A percentile compares a stretch with the other conserved stretches of the same genome.
Evolutionary conservation across 1,284 basidiomycete species (phyloP).

Genomic region (Inonotus hispidus): DNA sequence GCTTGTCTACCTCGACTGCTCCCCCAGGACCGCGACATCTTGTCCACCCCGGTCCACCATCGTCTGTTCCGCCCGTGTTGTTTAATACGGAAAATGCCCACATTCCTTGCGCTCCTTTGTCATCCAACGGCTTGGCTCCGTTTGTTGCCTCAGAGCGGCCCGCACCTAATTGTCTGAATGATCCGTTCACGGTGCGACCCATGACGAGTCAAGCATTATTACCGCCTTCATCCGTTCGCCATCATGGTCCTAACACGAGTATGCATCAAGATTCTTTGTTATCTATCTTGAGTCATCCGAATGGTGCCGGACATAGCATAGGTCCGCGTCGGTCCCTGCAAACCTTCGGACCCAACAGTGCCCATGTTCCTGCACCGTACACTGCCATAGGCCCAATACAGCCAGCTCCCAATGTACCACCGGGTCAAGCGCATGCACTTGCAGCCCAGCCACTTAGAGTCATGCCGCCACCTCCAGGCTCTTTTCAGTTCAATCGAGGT

Average conservation of each 20-base stretch:
- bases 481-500: constrained; percentile 2
- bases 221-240: constrained; percentile 30
- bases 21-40: constrained; percentile 29
- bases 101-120: constrained; percentile 16
- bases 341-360: not conserved
- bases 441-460: constrained; percentile 6
- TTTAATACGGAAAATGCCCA: constrained; percentile 19
- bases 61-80: constrained; percentile 22
- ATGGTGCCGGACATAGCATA: constrained; percentile 18
- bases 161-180: constrained; percentile 24
- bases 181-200: constrained; percentile 52
- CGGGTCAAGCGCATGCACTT: not conserved
- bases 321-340: constrained; percentile 9
- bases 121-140: constrained; percentile 18
- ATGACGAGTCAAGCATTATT: constrained; percentile 54
- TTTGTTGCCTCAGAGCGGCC: constrained; percentile 15
- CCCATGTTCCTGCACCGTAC: not conserved
- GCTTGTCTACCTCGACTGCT: constrained; percentile 55
- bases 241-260: constrained; percentile 34
- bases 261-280: constrained; percentile 51
- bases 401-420: not conserved
- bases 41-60: constrained; percentile 8
- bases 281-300: constrained; percentile 30
- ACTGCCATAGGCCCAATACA: not conserved
- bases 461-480: constrained; percentile 9